Evolutionary conservation across 202 grass and related monocot species (phyloP).

Genomic region (Schoenoplectus triqueter): DNA sequence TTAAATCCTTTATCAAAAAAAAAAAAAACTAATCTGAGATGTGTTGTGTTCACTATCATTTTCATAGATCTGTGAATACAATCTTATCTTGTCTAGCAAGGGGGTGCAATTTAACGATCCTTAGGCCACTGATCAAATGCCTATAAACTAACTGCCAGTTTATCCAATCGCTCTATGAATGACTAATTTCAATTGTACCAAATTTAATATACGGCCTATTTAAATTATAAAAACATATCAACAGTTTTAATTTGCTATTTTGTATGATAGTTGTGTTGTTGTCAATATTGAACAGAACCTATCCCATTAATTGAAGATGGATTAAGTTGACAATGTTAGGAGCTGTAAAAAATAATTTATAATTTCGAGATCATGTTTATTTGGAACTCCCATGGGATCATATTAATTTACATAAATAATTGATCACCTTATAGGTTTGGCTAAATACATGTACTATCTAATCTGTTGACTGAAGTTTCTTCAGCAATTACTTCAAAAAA

Average conservation of each 20-base stretch:
- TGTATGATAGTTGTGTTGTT: conserved; percentile 8
- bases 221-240: neutral
- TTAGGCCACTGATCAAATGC: neutral
- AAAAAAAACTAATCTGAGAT: neutral
- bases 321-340: neutral
- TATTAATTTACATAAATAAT: conserved; percentile 1
- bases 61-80: too few species aligned
- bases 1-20: neutral
- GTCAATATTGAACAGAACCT: conserved; percentile 3
- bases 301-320: neutral
- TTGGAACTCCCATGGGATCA: neutral
- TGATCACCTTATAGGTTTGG: neutral
- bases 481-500: too few species aligned
- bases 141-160: neutral
- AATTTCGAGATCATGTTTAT: neutral
- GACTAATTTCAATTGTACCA: neutral
- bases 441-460: neutral
- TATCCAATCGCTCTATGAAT: neutral
- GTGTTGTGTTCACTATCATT: neutral
- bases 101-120: neutral
- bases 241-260: neutral
- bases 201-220: neutral
- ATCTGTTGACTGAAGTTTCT: neutral
- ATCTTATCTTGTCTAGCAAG: too few species aligned
- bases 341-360: neutral